Percentiles rank a stretch among this genome's conserved stretches.
Evolutionary conservation across 805 yeast species (phyloP).

Genomic region (Cyberlindnera sargentensis): DNA sequence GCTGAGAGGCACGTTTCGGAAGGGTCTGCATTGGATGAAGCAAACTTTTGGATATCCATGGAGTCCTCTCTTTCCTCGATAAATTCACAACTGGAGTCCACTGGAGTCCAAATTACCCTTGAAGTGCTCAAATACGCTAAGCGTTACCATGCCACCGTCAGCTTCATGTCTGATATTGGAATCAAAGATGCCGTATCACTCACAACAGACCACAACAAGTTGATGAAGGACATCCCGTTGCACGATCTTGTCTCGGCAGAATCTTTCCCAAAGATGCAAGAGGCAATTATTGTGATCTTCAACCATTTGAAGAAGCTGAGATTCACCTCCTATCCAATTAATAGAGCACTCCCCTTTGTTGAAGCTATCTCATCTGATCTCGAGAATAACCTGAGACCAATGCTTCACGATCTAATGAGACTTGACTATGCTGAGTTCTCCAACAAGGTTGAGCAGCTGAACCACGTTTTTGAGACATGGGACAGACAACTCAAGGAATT

Average conservation of each 20-base stretch:
- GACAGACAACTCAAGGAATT: slow-evolving; percentile 59
- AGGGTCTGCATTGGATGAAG: slow-evolving; percentile 58
- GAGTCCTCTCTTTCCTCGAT: slow-evolving; percentile 52
- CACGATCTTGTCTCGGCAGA: slow-evolving; percentile 46
- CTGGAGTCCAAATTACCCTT: slow-evolving; percentile 50
- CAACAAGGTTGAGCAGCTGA: slow-evolving; percentile 23
- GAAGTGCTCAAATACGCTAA: slow-evolving; percentile 61
- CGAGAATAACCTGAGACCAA: slow-evolving; percentile 33
- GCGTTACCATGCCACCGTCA: slow-evolving; percentile 72
- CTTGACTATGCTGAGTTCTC: slow-evolving; percentile 35
- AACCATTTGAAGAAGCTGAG: slow-evolving; percentile 58
- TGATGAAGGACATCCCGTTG: slow-evolving; percentile 67
- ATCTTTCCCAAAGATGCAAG: slow-evolving; percentile 36
- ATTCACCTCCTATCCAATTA: slow-evolving; percentile 53
- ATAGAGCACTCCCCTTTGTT: slow-evolving; percentile 55
- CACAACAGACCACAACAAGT: slow-evolving; percentile 50
- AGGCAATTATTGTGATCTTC: slow-evolving; percentile 42
- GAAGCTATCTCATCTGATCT: slow-evolving; percentile 60
- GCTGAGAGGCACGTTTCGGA: slow-evolving; percentile 45
- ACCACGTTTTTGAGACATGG: slow-evolving; percentile 38
- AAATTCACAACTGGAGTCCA: slow-evolving; percentile 48
- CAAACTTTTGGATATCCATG: slow-evolving; percentile 71
- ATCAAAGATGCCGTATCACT: slow-evolving; percentile 44
- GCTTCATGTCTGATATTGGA: slow-evolving; percentile 66
- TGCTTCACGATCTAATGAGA: slow-evolving; percentile 40